phyloP scores from a whole-genome alignment of 148 eudicot genomes.

The Linanthus parryae region DNA sequence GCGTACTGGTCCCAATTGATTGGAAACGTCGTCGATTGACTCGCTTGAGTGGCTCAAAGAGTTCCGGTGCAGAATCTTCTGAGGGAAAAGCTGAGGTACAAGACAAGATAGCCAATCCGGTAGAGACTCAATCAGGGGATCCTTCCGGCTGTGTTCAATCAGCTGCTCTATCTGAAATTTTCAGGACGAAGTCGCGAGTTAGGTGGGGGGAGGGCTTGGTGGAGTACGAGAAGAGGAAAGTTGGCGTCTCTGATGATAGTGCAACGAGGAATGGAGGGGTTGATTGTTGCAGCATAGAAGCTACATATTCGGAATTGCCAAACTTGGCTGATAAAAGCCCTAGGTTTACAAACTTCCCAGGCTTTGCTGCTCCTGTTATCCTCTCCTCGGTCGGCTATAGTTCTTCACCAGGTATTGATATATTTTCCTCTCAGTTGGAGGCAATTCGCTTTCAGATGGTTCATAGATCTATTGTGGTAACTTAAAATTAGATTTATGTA shows the following conservation, averaged over 20 bases:
- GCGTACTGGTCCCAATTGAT: constrained; percentile 39
- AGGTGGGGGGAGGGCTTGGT: constrained; percentile 98
- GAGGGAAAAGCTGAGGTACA: constrained; percentile 40
- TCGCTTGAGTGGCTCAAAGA: constrained; percentile 63
- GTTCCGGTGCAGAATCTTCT: constrained; percentile 35
- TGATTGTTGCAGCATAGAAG: too few relatives aligned
- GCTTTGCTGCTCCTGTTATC: constrained; percentile 78
- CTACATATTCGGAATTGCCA: constrained; percentile 23
- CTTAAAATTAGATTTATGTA: too few relatives aligned
- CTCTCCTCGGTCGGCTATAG: constrained; percentile 77
- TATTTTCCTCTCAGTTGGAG: too few relatives aligned
- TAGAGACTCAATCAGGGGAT: constrained; percentile 51
- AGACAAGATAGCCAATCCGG: constrained; percentile 27
- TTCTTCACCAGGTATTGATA: constrained; percentile 94
- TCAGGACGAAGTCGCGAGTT: constrained; percentile 84
- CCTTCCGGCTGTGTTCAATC: constrained; percentile 32
- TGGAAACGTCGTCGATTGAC: constrained; percentile 85
- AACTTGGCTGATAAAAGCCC: constrained; percentile 47
- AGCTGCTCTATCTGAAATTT: constrained; percentile 33
- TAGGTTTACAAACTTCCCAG: too few relatives aligned
- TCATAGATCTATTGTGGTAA: too few relatives aligned
- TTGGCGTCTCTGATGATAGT: constrained; percentile 63
- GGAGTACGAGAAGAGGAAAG: constrained; percentile 84
- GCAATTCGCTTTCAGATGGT: too few relatives aligned
- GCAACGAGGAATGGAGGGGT: constrained; percentile 25